Evolutionary conservation across 805 yeast genomes (phyloP).

Genomic region (Maudiozyma pseudohumilis): DNA sequence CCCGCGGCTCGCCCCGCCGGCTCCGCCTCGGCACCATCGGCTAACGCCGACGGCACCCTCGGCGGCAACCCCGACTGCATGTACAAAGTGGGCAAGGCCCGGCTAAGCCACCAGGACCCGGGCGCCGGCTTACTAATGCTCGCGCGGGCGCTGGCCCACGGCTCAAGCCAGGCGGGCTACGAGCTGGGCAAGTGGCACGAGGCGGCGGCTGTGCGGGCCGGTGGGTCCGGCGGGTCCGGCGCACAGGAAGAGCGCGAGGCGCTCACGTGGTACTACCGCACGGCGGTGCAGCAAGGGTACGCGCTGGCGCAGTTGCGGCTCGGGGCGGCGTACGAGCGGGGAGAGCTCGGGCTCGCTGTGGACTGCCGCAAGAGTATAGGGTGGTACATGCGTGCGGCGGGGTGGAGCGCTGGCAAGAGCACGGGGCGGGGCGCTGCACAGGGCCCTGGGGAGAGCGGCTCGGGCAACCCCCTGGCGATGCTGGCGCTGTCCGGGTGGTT

Average conservation of each 20-base stretch:
- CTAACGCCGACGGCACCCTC: no score
- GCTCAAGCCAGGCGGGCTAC: conserved; percentile 49
- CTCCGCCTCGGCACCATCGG: no score
- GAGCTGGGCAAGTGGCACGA: conserved; percentile 51
- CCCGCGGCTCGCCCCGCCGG: no score
- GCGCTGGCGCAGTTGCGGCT: conserved; percentile 60
- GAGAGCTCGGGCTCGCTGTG: conserved; percentile 41
- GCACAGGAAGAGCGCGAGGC: conserved; percentile 28
- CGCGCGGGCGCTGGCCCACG: no score
- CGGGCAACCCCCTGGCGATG: conserved; percentile 49
- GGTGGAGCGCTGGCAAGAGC: no score
- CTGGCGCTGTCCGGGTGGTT: conserved; percentile 72
- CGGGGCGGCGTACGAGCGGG: conserved; percentile 67
- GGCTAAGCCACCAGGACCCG: no score
- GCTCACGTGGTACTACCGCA: conserved; percentile 43
- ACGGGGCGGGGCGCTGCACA: conserved; percentile 9
- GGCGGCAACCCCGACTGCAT: conserved; percentile 49
- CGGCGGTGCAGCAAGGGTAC: conserved; percentile 48
- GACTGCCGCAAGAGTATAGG: conserved; percentile 54
- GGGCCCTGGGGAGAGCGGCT: conserved; percentile 31
- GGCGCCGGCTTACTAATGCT: no score
- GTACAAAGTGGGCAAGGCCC: conserved; percentile 70
- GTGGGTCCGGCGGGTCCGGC: no score
- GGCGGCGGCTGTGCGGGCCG: conserved; percentile 30
- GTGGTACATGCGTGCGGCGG: conserved; percentile 65